phyloP scores from a whole-genome alignment of 805 yeast species.

The Candida multigemmis region DNA sequence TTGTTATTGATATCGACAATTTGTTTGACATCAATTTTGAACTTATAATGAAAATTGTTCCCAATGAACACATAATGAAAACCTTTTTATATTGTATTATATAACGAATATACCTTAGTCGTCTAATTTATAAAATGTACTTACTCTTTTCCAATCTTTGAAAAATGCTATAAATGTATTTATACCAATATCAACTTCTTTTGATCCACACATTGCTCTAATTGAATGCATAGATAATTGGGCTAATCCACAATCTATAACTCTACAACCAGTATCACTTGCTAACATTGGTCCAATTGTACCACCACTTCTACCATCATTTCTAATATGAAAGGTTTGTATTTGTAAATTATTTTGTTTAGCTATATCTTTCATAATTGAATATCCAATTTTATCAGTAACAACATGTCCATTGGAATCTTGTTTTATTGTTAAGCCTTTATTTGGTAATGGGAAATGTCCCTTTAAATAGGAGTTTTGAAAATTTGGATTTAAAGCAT shows the following conservation, averaged over 20 bases:
- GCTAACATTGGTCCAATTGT: slow-evolving; percentile 35
- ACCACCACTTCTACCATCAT: slow-evolving; percentile 32
- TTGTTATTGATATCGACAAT: too few species aligned
- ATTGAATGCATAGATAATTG: slow-evolving; percentile 36
- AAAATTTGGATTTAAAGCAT: slow-evolving; percentile 34
- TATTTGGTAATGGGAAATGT: slow-evolving; percentile 29
- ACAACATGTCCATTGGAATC: slow-evolving; percentile 29
- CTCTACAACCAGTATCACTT: slow-evolving; percentile 23
- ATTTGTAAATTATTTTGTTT: slow-evolving; percentile 12
- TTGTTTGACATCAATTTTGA: too few species aligned
- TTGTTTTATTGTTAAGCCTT: slow-evolving; percentile 26
- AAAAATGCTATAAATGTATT: slow-evolving; percentile 22
- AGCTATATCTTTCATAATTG: slow-evolving; percentile 16
- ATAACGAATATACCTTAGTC: slow-evolving; percentile 4
- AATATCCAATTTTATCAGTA: slow-evolving; percentile 24
- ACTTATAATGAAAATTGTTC: too few species aligned
- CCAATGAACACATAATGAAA: not conserved
- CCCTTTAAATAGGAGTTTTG: slow-evolving; percentile 17
- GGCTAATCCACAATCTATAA: slow-evolving; percentile 33
- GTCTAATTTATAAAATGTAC: slow-evolving; percentile 11
- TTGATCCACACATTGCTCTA: slow-evolving; percentile 26
- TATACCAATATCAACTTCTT: slow-evolving; percentile 30
- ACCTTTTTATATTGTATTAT: not conserved
- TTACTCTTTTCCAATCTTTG: slow-evolving; percentile 17
- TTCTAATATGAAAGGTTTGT: slow-evolving; percentile 31